Evolutionary conservation across 305 asterid genomes (phyloP).

Genomic region (Fraxinus velutina): DNA sequence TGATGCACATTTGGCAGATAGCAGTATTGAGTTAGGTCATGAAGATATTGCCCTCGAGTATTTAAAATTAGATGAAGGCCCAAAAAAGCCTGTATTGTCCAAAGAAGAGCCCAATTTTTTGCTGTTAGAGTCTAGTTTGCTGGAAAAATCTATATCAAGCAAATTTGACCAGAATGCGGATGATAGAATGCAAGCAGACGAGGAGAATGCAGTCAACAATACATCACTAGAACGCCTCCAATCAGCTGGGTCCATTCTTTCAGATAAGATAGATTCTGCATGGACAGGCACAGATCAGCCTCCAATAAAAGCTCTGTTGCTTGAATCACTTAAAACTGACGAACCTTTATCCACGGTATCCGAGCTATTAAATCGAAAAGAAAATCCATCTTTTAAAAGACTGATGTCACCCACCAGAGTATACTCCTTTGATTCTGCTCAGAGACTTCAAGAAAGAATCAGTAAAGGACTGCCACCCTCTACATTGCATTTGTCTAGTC

Average conservation of each 20-base stretch:
- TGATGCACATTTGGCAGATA: constrained; percentile 27
- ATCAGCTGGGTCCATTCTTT: constrained; percentile 69
- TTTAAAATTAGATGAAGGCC: constrained; percentile 31
- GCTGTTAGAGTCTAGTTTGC: constrained; percentile 19
- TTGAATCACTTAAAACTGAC: constrained; percentile 24
- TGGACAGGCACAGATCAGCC: constrained; percentile 77
- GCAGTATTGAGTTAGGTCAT: constrained; percentile 32
- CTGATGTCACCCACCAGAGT: constrained; percentile 56
- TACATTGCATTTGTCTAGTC: constrained; percentile 45
- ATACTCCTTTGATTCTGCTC: constrained; percentile 83
- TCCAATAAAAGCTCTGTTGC: constrained; percentile 28
- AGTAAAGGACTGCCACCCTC: constrained; percentile 64
- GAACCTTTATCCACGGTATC: constrained; percentile 30
- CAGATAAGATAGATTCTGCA: constrained; percentile 85
- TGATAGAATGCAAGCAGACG: constrained; percentile 24
- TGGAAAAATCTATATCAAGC: constrained; percentile 27
- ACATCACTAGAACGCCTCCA: constrained; percentile 49
- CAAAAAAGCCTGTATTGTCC: constrained; percentile 24
- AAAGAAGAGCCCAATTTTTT: constrained; percentile 29
- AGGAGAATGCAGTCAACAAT: constrained; percentile 19
- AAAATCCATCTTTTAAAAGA: constrained; percentile 39
- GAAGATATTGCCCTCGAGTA: constrained; percentile 34
- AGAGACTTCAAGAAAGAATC: constrained; percentile 66
- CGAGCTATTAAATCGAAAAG: constrained; percentile 28
- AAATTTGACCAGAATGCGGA: constrained; percentile 19